Evolutionary conservation across 2,329 filamentous ascomycete genomes (phyloP).

Genomic region (Myriosclerotinia scirpicola): DNA sequence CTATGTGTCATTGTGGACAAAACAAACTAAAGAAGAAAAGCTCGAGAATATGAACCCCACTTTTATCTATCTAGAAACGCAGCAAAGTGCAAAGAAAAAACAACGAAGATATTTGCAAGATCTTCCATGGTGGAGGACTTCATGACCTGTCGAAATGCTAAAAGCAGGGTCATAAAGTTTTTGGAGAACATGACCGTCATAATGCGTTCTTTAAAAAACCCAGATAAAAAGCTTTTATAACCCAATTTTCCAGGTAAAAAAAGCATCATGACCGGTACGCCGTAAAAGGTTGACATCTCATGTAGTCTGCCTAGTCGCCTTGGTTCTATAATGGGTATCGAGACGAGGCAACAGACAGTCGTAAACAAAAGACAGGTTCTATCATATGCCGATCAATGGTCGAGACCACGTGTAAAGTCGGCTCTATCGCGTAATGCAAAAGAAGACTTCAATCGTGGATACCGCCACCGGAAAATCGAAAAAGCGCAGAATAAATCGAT

Average conservation of each 20-base stretch:
- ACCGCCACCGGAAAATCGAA: conserved; percentile 40
- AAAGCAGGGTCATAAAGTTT: conserved; percentile 33
- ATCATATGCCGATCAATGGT: conserved; percentile 43
- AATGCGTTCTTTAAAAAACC: conserved; percentile 39
- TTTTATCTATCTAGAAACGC: conserved; percentile 36
- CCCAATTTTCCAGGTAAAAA: conserved; percentile 34
- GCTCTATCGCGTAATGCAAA: conserved; percentile 34
- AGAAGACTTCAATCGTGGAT: conserved; percentile 35
- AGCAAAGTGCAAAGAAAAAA: conserved; percentile 33
- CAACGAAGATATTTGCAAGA: conserved; percentile 32
- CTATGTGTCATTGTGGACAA: conserved; percentile 22
- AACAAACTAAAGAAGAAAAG: conserved; percentile 27
- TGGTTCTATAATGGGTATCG: conserved; percentile 42
- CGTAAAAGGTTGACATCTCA: conserved; percentile 36
- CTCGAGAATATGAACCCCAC: conserved; percentile 33
- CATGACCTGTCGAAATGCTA: conserved; percentile 33
- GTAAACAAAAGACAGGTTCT: conserved; percentile 43
- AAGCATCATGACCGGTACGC: conserved; percentile 41
- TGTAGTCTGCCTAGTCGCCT: conserved; percentile 39
- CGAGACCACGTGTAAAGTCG: conserved; percentile 34
- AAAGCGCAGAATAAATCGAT: conserved; percentile 31
- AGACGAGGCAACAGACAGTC: conserved; percentile 36
- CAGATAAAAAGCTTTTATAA: conserved; percentile 19
- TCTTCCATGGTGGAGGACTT: conserved; percentile 36
- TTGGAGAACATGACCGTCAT: conserved; percentile 40